Base-by-base conservation (phyloP, 768 basidiomycete species). In the Pulveroboletus sp. region DNA sequence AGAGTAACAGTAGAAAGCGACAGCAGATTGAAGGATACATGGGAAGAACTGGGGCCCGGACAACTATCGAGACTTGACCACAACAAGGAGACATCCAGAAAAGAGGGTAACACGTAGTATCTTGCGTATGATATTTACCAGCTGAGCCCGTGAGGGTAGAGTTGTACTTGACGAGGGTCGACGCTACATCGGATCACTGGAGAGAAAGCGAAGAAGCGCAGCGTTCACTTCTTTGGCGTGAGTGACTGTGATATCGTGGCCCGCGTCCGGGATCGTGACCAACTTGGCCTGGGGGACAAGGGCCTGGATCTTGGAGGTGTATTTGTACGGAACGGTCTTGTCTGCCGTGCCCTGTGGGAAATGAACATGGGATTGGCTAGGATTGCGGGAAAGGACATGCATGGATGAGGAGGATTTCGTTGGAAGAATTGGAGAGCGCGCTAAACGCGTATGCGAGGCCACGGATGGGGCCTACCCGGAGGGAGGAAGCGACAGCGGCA, bases 391-490 rank as follows among this genome's bases (percentile, higher is more conserved):
- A 35, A 35, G 24, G 6, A 55, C 78, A 27, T 57, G 82, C 86
- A 64, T 87, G 86, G 28, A 89, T 70, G n/a, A 88, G 65, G 33
- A 88, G 69, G 6, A 85, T 78, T 24, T 73, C 68, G 42, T 77
- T 75, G 17, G 71, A 68, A 3, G 70, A 70, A 48, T 80, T 74
- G 3, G 73, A 77, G 14, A 74, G 69, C 0, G 76, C 72, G 26
- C 73, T 63, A 57, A 87, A 87, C 4, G 81, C 71, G 1, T 75
- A 63, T 1, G 65, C 67, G 47, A 82, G 77, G 5, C 85, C 84
- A 35, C 86, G 80, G 27, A 89, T 71, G 12, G 87, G 86, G 1
- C 86, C 86, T 35, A 85, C 78, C 31, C 86, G 77, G 24, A 89
- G 70, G 3, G 82, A 86, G 5, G 86, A 88, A 0, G 86, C 86